Conservation (phyloP, 768 basidiomycete species). For the Trametes sanguinea region DNA sequence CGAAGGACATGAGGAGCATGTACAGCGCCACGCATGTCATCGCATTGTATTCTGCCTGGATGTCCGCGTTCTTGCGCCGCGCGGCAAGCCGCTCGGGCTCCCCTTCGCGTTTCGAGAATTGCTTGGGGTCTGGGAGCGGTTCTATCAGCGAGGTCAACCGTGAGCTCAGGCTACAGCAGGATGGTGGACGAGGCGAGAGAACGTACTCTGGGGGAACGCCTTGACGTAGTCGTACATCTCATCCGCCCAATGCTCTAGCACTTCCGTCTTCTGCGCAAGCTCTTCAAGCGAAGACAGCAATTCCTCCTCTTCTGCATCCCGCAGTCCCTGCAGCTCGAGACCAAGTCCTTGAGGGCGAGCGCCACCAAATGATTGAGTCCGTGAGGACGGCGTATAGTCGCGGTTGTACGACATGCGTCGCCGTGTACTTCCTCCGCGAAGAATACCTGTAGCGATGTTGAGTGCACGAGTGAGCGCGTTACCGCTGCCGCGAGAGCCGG, state of each 20-base stretch:
- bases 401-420: conserved; percentile 40
- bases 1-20: conserved; percentile 89
- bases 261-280: conserved; percentile 93
- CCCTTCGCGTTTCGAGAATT: conserved; percentile 69
- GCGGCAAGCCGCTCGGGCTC: conserved; percentile 72
- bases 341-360: conserved; percentile 27
- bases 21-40: conserved; percentile 87
- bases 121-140: conserved; percentile 77
- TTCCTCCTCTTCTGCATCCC: conserved; percentile 79
- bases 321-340: conserved; percentile 40
- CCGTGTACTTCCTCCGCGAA: conserved; percentile 60
- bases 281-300: conserved; percentile 83
- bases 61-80: conserved; percentile 68
- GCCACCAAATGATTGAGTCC: conserved; percentile 52
- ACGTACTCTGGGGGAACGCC: conserved; percentile 79
- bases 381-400: conserved; percentile 47
- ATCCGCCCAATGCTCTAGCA: conserved; percentile 91
- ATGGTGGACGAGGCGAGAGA: background rate
- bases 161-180: conserved; percentile 10
- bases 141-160: conserved; percentile 45
- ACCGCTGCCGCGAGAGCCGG: conserved; percentile 62
- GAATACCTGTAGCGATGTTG: conserved; percentile 78
- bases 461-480: conserved; percentile 80
- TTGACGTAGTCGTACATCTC: conserved; percentile 91
- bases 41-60: conserved; percentile 80